Evolutionary conservation across 441 rosid genomes (phyloP).

Genomic region (Populus trichocarpa): DNA sequence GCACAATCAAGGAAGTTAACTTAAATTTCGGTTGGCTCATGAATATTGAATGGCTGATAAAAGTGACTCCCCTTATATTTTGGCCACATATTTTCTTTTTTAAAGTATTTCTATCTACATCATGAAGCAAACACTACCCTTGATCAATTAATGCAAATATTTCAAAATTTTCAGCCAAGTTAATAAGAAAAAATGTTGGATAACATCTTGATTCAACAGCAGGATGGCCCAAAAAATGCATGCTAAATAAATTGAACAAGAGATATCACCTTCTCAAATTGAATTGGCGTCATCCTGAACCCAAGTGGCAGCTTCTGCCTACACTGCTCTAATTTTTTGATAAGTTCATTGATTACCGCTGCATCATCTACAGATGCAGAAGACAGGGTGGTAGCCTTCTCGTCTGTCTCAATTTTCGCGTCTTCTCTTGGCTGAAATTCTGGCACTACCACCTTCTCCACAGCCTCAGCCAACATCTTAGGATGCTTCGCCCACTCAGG

Average conservation of each 20-base stretch:
- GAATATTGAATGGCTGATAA: neutral
- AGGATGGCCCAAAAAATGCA: neutral
- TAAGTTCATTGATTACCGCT: constrained; percentile 59
- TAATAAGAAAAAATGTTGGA: neutral
- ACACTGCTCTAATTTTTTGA: constrained; percentile 60
- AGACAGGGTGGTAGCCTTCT: constrained; percentile 62
- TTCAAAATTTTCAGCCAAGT: neutral
- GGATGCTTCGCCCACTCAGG: constrained; percentile 77
- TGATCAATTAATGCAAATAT: neutral
- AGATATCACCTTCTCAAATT: constrained; percentile 76
- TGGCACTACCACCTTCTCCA: constrained; percentile 69
- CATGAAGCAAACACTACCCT: neutral
- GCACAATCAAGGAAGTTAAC: constrained; percentile 8
- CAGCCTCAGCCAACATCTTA: constrained; percentile 63
- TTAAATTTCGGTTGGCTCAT: neutral
- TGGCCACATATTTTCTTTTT: neutral
- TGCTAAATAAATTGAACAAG: neutral
- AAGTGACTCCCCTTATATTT: neutral
- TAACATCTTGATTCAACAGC: neutral
- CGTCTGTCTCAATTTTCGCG: constrained; percentile 82
- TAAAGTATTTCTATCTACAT: neutral
- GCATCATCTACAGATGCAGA: constrained; percentile 68
- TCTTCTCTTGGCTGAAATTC: constrained; percentile 79
- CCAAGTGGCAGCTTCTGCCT: constrained; percentile 47
- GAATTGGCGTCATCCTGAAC: constrained; percentile 85